phyloP scores from a whole-genome alignment of 2,329 filamentous ascomycete genomes.

The Fusarium stilboides region DNA sequence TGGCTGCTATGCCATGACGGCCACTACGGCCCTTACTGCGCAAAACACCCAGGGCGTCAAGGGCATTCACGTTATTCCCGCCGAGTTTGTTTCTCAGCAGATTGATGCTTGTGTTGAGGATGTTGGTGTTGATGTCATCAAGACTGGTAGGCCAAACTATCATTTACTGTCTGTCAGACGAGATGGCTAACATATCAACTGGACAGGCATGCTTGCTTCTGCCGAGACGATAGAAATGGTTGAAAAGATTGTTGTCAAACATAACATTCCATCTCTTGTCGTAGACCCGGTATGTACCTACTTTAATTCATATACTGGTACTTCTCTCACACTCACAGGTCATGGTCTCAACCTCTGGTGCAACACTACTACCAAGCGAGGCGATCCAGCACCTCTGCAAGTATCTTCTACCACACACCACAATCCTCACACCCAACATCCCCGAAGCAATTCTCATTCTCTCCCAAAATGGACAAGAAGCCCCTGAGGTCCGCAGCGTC shows the following conservation, averaged over 20 bases:
- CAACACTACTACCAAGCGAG: conserved; percentile 74
- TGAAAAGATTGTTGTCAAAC: conserved; percentile 51
- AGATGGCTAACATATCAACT: conserved; percentile 2
- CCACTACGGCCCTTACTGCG: conserved; percentile 94
- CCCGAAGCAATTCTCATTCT: conserved; percentile 80
- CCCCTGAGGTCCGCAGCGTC: conserved; percentile 65
- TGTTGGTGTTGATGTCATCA: conserved; percentile 90
- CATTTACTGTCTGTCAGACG: neutral
- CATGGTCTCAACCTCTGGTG: conserved; percentile 90
- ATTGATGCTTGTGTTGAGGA: conserved; percentile 89
- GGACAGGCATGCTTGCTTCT: conserved; percentile 57
- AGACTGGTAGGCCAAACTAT: conserved; percentile 76
- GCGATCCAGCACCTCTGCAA: conserved; percentile 74
- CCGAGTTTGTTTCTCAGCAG: conserved; percentile 85
- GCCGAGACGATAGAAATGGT: conserved; percentile 58
- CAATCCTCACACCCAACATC: conserved; percentile 82
- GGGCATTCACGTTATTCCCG: conserved; percentile 84
- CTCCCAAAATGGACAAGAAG: conserved; percentile 62
- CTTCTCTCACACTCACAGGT: conserved; percentile 69
- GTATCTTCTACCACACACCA: conserved; percentile 75
- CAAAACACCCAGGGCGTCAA: conserved; percentile 92
- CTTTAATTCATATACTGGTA: neutral
- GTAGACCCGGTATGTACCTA: conserved; percentile 56
- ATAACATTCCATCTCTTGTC: conserved; percentile 53
- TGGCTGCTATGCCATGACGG: conserved; percentile 95